Evolutionary conservation across 306 rosid genomes (phyloP), one percentile per base, ranked within the genome.

Genomic region (Rosa lucieae): DNA sequence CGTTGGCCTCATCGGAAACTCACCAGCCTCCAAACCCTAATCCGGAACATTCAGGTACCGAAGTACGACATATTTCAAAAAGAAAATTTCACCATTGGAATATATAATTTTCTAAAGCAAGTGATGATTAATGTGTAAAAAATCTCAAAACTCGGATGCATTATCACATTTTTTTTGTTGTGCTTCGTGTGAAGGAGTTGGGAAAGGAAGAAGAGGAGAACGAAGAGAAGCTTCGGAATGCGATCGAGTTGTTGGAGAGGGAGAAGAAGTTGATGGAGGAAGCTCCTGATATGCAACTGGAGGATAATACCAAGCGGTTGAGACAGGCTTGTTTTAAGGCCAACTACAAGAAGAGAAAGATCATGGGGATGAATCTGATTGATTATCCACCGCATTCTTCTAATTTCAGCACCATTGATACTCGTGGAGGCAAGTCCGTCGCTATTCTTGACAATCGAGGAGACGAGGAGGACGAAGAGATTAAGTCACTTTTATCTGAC

Each of bases 1-100:
- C 86, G 99, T 73, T 95, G 98, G 99, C 99, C 99, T 0, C 99
- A 95, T 14, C 82, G 99, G 37, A 95, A 95, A 84, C 80, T 95
- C 5, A 85, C 81, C 88, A 95, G 99, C 73, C 91, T 95, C 3
- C 92, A 93, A 87, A 89, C 94, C 12, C 88, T 93, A 14, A 93
- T 91, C 42, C 85, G 79, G 52, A 93, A 91, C 81, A 82, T 93
- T 0, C 88, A 93, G 91, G 99, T 86, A n/a, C 5, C 20, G 70
- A 55, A 20, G 23, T 8, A 21, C 10, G 55, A 6, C 3, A 53
- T 18, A 20, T 8, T 8, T 44, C 47, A 44, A 32, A 32, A 32
- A 32, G 2, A 32, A 32, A 32, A 32, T 1, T 32, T 48, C 6
- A 49, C 55, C 55, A 49, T 49, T 4, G 20, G 20, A 49, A 49